Conservation (phyloP, 1,139 yeast genomes). For the Hyphopichia wangnamkhiaoensis region DNA sequence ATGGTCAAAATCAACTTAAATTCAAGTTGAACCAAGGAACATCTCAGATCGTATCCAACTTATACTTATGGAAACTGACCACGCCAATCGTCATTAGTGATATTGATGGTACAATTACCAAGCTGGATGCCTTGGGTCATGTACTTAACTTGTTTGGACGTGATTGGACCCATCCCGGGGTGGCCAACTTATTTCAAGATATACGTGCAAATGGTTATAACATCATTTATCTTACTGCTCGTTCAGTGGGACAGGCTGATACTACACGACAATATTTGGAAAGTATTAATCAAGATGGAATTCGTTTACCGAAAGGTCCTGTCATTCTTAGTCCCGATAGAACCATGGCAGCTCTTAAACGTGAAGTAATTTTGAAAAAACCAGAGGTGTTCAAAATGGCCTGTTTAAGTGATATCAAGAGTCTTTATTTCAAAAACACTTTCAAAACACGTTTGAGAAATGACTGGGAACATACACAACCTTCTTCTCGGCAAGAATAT, state of each 20-base stretch:
- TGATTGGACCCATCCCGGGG: conserved; percentile 99
- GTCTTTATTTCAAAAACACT: conserved; percentile 53
- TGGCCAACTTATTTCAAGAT: conserved; percentile 85
- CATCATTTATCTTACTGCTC: conserved; percentile 87
- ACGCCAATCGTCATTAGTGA: conserved; percentile 95
- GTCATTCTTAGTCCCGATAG: conserved; percentile 95
- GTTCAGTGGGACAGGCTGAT: conserved; percentile 96
- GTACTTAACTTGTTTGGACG: conserved; percentile 90
- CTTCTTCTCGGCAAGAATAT: conserved; percentile 3
- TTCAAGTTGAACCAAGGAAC: conserved; percentile 83
- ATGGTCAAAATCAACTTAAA: conserved; percentile 76
- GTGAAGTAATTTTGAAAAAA: conserved; percentile 91
- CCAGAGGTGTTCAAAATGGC: conserved; percentile 99
- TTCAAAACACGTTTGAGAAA: background rate
- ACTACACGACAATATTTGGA: conserved; percentile 81
- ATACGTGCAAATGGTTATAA: conserved; percentile 87
- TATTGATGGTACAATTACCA: conserved; percentile 97
- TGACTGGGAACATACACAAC: background rate
- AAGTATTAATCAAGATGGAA: conserved; percentile 72
- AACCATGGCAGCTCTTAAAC: conserved; percentile 88
- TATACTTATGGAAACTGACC: conserved; percentile 81
- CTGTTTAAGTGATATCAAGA: conserved; percentile 82
- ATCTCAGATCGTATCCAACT: conserved; percentile 70
- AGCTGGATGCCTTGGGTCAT: conserved; percentile 97
- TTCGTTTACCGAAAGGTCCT: conserved; percentile 82